phyloP scores from a whole-genome alignment of 1,284 basidiomycete genomes.

The Psilocybe mexicana region DNA sequence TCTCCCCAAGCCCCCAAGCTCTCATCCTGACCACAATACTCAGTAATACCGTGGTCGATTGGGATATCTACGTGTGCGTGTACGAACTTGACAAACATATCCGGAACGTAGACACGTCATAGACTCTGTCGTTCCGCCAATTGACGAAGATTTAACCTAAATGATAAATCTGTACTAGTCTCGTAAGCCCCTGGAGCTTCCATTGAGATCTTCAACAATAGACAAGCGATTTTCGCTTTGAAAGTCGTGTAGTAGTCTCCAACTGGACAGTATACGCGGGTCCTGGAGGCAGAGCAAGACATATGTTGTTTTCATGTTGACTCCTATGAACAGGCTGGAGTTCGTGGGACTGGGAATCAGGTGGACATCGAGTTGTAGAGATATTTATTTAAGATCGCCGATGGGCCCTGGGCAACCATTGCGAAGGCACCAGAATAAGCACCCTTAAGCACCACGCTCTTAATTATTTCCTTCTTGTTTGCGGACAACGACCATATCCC shows the following conservation, averaged over 20 bases:
- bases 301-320: background rate
- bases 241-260: background rate
- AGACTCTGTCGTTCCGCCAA: no score
- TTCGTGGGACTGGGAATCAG: constrained; percentile 21
- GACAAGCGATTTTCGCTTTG: background rate
- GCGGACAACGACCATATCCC: constrained; percentile 12
- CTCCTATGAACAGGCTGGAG: background rate
- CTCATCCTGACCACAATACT: background rate
- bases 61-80: background rate
- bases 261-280: background rate
- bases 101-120: no score
- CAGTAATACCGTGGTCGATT: background rate
- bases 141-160: no score
- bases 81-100: background rate
- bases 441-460: constrained; percentile 22
- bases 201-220: background rate
- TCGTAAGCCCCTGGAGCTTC: background rate
- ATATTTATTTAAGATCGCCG: constrained; percentile 17
- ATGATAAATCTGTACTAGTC: no score
- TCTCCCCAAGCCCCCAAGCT: background rate
- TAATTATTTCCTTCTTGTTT: constrained; percentile 18
- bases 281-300: background rate
- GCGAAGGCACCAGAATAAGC: constrained; percentile 25
- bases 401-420: constrained; percentile 31
- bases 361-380: constrained; percentile 1